phyloP scores from a whole-genome alignment of 495 filamentous ascomycete species.

The Rostrohypoxylon terebratum region DNA sequence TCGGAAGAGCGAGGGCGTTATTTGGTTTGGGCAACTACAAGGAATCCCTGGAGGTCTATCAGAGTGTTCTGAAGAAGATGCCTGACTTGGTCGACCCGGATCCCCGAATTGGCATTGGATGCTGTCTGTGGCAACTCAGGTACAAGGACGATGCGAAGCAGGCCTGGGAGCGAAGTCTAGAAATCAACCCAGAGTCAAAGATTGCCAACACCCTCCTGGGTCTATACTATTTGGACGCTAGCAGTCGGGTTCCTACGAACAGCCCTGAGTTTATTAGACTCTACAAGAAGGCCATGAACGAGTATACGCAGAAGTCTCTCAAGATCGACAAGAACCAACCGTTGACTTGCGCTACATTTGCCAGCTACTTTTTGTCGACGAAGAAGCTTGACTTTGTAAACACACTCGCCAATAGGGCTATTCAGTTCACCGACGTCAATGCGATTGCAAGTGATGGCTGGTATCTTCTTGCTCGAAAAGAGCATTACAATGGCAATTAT shows the following conservation, averaged over 20 bases:
- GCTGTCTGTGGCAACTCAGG: constrained; percentile 94
- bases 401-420: constrained; percentile 87
- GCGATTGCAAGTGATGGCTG: constrained; percentile 95
- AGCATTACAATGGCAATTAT: constrained; percentile 77
- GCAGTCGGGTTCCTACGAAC: constrained; percentile 79
- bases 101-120: constrained; percentile 92
- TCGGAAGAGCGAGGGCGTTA: constrained; percentile 86
- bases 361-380: constrained; percentile 83
- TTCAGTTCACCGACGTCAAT: constrained; percentile 94
- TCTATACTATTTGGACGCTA: constrained; percentile 85
- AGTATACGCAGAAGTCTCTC: constrained; percentile 93
- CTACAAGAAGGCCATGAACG: constrained; percentile 93
- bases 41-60: constrained; percentile 85
- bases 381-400: constrained; percentile 84
- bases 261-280: constrained; percentile 78
- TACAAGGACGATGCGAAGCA: constrained; percentile 90
- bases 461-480: constrained; percentile 91
- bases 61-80: constrained; percentile 83
- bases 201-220: constrained; percentile 90
- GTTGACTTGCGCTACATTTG: constrained; percentile 89
- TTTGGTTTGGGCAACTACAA: constrained; percentile 85
- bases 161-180: constrained; percentile 89
- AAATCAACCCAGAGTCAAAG: constrained; percentile 90
- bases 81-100: constrained; percentile 94
- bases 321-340: constrained; percentile 95